Base-by-base conservation (phyloP, 164 flowering plant genomes). In the Vitis amurensis region DNA sequence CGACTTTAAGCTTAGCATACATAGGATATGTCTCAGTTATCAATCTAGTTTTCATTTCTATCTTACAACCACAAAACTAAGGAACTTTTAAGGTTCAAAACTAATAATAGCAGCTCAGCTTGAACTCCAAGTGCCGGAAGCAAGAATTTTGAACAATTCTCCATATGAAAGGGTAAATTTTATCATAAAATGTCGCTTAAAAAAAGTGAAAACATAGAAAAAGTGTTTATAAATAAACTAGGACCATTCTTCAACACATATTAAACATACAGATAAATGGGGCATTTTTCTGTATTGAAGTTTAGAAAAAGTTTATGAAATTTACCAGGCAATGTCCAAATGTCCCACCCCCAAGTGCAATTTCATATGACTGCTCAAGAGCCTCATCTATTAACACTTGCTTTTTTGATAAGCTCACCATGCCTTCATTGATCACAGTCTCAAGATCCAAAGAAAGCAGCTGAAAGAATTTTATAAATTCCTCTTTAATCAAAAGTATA, bases 321-420 rank as follows among this genome's bases (percentile, higher is more conserved):
- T 48, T 56, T 89, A 91, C 97, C 94, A 91, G 71, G 74, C 98
- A 91, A 66, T 69, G 75, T 27, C 94, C 98, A 72, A 81, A 89
- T 30, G 57, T 71, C 75, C 94, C 98, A 60, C 77, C 83, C 1
- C 88, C 93, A 67, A 94, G 87, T 50, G 82, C 77, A 71, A 94
- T 86, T 71, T 87, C 85, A 78, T 82, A 92, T 11, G 98, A 87
- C 67, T 80, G 87, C 68, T 73, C 80, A 11, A 94, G 90, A 69
- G 76, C 80, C 49, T 82, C 92, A 68, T 84, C 84, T 61, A 92
- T 90, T 53, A 86, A 64, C 48, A 78, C 87, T 68, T 91, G 98
- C 82, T 89, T 94, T 9, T 80, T 72, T 30, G 82, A 70, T 70
- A 90, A 81, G 79, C 87, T 89, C 56, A 14, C 58, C 76, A 71